phyloP scores from a whole-genome alignment of 2,329 filamentous ascomycete species.

The Cyphellophora europaea region DNA sequence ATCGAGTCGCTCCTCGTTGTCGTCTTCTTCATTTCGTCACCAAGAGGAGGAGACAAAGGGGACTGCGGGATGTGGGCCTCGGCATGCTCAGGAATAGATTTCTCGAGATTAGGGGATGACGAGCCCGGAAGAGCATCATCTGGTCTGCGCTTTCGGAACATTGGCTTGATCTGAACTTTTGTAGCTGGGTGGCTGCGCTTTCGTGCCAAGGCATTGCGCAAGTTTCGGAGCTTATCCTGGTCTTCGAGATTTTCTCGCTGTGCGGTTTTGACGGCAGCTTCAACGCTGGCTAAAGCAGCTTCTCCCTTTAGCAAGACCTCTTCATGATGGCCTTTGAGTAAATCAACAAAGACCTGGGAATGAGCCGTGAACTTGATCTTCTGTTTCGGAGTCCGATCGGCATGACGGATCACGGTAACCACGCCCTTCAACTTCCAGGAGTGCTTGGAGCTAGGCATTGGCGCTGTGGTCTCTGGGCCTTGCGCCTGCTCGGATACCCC shows the following conservation, averaged over 20 bases:
- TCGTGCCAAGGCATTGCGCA: conserved; percentile 80
- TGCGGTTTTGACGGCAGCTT: conserved; percentile 76
- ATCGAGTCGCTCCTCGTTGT: conserved; percentile 71
- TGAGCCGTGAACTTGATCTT: conserved; percentile 99
- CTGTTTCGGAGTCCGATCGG: conserved; percentile 94
- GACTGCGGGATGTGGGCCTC: conserved; percentile 2
- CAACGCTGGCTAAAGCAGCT: conserved; percentile 77
- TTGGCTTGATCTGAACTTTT: conserved; percentile 98
- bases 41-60: conserved; percentile 4
- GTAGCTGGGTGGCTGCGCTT: conserved; percentile 93
- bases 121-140: background rate
- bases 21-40: conserved; percentile 31
- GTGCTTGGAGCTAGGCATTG: conserved; percentile 67
- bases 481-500: conserved; percentile 17
- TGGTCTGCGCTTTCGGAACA: conserved; percentile 73
- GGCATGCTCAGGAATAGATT: conserved; percentile 7
- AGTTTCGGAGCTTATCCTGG: conserved; percentile 68
- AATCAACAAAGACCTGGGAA: conserved; percentile 86
- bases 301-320: conserved; percentile 92
- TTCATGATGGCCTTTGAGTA: conserved; percentile 90
- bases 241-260: conserved; percentile 75
- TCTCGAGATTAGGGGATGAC: conserved; percentile 1
- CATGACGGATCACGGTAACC: conserved; percentile 91
- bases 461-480: conserved; percentile 27
- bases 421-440: conserved; percentile 98